These are phyloP conservation scores for Sanghuangporus baumii DNA, from an alignment of 1,284 basidiomycete genomes.

Conservation along the genomic window DNA sequence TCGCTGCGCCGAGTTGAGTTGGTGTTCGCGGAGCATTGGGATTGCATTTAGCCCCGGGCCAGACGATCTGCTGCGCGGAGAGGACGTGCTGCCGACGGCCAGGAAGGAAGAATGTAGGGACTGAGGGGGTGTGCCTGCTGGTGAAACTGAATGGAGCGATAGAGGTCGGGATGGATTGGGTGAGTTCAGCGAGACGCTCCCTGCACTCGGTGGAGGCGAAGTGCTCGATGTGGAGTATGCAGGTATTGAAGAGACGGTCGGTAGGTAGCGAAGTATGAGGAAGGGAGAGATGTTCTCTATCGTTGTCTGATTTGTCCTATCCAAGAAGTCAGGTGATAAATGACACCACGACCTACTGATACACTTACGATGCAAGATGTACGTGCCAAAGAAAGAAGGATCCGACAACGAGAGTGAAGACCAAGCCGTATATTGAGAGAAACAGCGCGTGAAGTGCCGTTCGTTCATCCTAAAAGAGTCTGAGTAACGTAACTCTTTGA, in stretches of 20 bases:
- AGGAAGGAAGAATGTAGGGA: background rate
- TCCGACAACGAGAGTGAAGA: conserved; percentile 68
- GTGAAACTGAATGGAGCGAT: conserved; percentile 48
- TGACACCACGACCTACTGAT: conserved; percentile 1
- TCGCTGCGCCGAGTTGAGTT: conserved; percentile 67
- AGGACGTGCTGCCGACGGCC: background rate
- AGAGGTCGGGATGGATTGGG: conserved; percentile 30
- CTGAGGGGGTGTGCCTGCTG: background rate
- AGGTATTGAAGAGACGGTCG: conserved; percentile 10
- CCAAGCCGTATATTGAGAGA: conserved; percentile 53
- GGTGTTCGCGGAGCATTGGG: conserved; percentile 48
- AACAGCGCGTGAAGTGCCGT: conserved; percentile 70
- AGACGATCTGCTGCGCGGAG: background rate
- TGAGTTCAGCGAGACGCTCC: conserved; percentile 1
- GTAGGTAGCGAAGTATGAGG: conserved; percentile 60
- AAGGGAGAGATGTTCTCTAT: conserved; percentile 78
- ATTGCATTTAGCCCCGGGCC: background rate
- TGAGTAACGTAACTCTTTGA: background rate
- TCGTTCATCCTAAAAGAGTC: conserved; percentile 45
- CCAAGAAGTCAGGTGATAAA: background rate
- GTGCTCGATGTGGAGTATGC: background rate
- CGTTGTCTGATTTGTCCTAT: conserved; percentile 82
- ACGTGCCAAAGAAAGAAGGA: conserved; percentile 76
- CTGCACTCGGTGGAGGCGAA: conserved; percentile 45
- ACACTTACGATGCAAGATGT: conserved; percentile 69